Conservation (phyloP, 306 rosid species). For the Acacia crassicarpa region DNA sequence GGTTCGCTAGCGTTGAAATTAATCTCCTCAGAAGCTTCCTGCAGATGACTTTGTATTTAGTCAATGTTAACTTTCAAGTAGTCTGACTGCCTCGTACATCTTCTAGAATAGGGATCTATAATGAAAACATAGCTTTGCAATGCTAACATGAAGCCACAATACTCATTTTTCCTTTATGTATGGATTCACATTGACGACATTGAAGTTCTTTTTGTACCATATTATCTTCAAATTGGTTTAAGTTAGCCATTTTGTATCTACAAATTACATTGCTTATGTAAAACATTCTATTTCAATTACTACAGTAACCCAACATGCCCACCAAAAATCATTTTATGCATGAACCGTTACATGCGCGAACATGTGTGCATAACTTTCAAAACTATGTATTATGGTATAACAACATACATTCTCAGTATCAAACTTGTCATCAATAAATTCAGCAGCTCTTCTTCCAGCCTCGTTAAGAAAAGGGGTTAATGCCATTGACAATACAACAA, state of each 20-base stretch:
- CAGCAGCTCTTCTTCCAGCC: constrained; percentile 92
- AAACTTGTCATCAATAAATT: constrained; percentile 56
- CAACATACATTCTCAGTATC: constrained; percentile 57
- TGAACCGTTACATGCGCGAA: background rate
- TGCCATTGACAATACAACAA: constrained; percentile 98
- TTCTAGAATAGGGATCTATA: background rate
- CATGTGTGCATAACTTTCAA: constrained; percentile 17
- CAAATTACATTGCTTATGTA: constrained; percentile 8
- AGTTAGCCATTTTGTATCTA: constrained; percentile 14
- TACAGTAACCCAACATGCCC: constrained; percentile 9
- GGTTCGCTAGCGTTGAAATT: constrained; percentile 78
- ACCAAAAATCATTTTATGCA: constrained; percentile 25
- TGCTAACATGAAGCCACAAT: background rate
- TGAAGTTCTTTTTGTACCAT: background rate
- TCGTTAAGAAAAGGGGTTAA: constrained; percentile 93
- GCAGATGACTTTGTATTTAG: constrained; percentile 38
- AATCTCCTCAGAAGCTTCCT: constrained; percentile 60
- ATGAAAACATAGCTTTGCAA: background rate
- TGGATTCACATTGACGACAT: background rate
- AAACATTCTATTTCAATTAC: constrained; percentile 26
- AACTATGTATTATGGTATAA: constrained; percentile 7
- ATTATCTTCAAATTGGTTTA: background rate
- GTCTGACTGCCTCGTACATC: constrained; percentile 17
- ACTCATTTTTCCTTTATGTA: background rate
- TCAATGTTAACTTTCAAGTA: constrained; percentile 24